phyloP scores from a whole-genome alignment of 202 grass and related monocot genomes.

The Cymbopogon flexuosus region DNA sequence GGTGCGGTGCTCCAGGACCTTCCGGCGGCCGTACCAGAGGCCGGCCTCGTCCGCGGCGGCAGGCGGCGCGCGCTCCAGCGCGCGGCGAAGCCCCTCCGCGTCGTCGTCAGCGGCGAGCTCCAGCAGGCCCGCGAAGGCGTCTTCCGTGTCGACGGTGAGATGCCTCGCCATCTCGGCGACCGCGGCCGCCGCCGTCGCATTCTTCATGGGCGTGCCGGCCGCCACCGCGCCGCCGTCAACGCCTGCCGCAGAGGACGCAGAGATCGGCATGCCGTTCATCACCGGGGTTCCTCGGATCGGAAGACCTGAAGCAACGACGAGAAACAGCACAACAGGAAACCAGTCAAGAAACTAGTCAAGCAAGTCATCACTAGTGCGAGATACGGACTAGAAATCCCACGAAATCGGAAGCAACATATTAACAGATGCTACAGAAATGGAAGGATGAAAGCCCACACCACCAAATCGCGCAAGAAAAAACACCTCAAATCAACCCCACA shows the following conservation, averaged over 20 bases:
- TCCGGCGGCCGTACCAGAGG: constrained; percentile 88
- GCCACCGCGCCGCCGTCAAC: background rate
- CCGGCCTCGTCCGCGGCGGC: constrained; percentile 54
- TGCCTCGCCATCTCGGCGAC: constrained; percentile 40
- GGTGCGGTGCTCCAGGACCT: constrained; percentile 69
- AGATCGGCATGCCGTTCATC: constrained; percentile 51
- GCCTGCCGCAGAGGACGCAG: constrained; percentile 5
- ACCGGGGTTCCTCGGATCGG: constrained; percentile 38
- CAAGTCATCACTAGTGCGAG: constrained; percentile 9
- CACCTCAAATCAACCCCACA: background rate
- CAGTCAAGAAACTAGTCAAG: constrained; percentile 45
- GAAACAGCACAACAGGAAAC: background rate
- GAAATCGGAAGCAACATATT: constrained; percentile 13
- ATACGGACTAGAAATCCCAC: constrained; percentile 36
- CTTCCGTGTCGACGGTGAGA: constrained; percentile 46
- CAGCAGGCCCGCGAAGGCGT: constrained; percentile 62
- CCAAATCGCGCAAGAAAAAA: background rate
- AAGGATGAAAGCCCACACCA: background rate
- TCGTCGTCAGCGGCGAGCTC: constrained; percentile 84
- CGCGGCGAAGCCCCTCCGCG: constrained; percentile 35
- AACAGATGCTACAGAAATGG: background rate
- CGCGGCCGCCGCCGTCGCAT: constrained; percentile 20
- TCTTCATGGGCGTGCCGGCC: constrained; percentile 32
- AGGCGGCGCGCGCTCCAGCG: constrained; percentile 42
- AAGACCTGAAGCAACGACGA: constrained; percentile 8